phyloP scores from a whole-genome alignment of 305 asterid species.

The Fraxinus albicans region DNA sequence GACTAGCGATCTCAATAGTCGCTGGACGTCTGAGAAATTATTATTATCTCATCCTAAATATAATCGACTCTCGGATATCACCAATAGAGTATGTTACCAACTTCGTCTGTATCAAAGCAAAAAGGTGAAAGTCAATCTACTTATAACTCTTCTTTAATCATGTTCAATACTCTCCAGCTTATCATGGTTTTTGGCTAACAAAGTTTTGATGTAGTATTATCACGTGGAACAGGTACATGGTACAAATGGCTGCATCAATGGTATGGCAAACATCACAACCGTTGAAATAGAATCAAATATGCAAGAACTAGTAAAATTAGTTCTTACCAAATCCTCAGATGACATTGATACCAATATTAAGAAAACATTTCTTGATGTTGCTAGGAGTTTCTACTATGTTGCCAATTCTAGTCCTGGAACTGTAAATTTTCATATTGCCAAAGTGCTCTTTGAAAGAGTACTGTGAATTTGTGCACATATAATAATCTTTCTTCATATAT shows the following conservation, averaged over 20 bases:
- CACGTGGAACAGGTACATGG: slow-evolving; percentile 25
- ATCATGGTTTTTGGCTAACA: neutral
- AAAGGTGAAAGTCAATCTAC: slow-evolving; percentile 35
- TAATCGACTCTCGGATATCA: slow-evolving; percentile 37
- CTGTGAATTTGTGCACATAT: slow-evolving; percentile 11
- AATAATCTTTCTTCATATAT: neutral
- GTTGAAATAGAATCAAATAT: slow-evolving; percentile 50
- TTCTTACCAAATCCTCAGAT: slow-evolving; percentile 29
- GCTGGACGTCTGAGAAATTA: slow-evolving; percentile 22
- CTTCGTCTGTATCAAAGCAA: slow-evolving; percentile 36
- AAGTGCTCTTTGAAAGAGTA: slow-evolving; percentile 70
- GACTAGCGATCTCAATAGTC: slow-evolving; percentile 16
- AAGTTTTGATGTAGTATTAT: neutral
- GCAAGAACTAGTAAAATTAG: slow-evolving; percentile 55
- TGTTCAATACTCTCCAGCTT: neutral
- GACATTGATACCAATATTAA: slow-evolving; percentile 47
- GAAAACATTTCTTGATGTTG: slow-evolving; percentile 55
- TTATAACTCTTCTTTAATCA: neutral
- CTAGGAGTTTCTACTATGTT: slow-evolving; percentile 61
- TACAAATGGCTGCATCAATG: slow-evolving; percentile 17
- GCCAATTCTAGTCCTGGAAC: slow-evolving; percentile 54
- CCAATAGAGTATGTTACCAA: slow-evolving; percentile 36
- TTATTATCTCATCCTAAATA: slow-evolving; percentile 45
- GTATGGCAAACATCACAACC: slow-evolving; percentile 24
- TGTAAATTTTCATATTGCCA: slow-evolving; percentile 54